Evolutionary conservation across 2,329 filamentous ascomycete genomes (phyloP), one percentile per base, ranked within the genome.

Genomic region (Alternaria viburni): DNA sequence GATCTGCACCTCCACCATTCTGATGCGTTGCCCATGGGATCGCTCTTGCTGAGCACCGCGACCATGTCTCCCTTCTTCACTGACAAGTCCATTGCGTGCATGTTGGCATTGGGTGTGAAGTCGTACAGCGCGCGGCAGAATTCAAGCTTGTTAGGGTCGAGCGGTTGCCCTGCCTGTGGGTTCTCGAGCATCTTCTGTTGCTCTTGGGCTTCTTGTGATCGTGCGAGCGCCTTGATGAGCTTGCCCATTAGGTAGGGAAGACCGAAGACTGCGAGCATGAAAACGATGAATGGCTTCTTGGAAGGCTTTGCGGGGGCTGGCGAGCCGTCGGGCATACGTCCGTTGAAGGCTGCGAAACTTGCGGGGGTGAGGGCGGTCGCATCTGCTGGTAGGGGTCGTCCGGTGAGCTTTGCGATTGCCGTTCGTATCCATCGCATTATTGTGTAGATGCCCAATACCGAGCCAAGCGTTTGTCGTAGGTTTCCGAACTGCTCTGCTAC

Each of bases 1-100:
- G 95, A 91, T 59, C 96, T 88, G 81, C 96, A 99, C 69, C 91
- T 89, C 96, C 96, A 99, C 96, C 96, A 99, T 77, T 99, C 95
- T 56, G 92, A 96, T 5, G 93, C 89, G 72, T 96, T 93, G 46
- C 96, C 96, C 75, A 95, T 88, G 1, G 96, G 96, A 74, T 99
- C 96, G 17, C 89, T 91, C 83, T 97, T 97, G 83, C 90, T 91
- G 58, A 99, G 86, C 1, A 99, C 93, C 25, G 96, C 96, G 15
- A 99, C 94, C 57, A 98, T 89, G 73, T 99, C 96, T 63, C 95
- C 95, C 84, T 97, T 97, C 83, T 92, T 94, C 23, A 96, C 95
- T 36, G 92, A 90, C 13, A 99, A 86, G 76, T 99, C 96, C 70
- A 98, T 89, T 32, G 92, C 93, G 65, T 90, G 79, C 73, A 81